phyloP scores from a whole-genome alignment of 75 land plant genomes.

The Cupressus sempervirens region DNA sequence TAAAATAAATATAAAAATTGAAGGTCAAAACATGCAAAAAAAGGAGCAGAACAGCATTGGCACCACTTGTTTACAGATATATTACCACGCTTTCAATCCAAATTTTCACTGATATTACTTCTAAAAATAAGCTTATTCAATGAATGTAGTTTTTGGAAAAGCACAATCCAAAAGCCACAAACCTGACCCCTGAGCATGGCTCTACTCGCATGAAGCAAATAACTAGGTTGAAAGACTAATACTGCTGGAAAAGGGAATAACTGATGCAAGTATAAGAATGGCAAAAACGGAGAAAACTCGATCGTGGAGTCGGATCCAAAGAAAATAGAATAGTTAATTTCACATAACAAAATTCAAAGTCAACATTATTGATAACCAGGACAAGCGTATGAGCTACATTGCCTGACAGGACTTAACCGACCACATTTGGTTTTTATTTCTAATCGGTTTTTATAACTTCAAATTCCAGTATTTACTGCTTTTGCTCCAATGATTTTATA shows the following conservation, averaged over 20 bases:
- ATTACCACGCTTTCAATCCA: neutral
- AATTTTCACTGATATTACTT: neutral
- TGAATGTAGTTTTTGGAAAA: neutral
- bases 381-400: neutral
- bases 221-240: neutral
- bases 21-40: neutral
- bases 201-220: neutral
- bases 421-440: neutral
- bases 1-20: conserved; percentile 6
- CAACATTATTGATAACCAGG: neutral
- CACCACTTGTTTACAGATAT: neutral
- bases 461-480: neutral
- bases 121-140: neutral
- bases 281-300: neutral
- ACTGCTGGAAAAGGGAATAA: neutral
- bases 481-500: neutral
- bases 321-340: neutral
- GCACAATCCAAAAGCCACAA: neutral
- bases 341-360: neutral
- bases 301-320: neutral
- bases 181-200: neutral
- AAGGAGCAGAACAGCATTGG: neutral
- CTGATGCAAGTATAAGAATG: neutral
- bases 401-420: neutral
- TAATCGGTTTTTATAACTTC: neutral